phyloP scores from a whole-genome alignment of 164 flowering plant species.

The Chimonanthus salicifolius region DNA sequence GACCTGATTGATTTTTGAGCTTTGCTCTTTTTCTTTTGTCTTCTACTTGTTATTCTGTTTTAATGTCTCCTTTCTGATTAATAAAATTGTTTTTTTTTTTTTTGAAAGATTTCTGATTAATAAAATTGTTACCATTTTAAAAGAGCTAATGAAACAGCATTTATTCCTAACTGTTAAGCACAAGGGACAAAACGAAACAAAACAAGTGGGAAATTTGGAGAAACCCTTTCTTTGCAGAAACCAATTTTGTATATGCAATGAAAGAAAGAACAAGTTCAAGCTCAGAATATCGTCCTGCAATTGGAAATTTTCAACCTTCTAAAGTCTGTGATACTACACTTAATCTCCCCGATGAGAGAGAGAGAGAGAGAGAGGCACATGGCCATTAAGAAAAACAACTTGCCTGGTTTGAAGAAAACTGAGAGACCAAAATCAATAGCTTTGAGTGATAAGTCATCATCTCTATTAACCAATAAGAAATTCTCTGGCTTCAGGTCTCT shows the following conservation, averaged over 20 bases:
- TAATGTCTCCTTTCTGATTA: no score
- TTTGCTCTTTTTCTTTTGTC: background rate
- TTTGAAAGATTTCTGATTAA: no score
- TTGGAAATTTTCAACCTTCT: background rate
- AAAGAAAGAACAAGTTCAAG: background rate
- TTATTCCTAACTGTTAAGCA: background rate
- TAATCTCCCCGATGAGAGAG: no score
- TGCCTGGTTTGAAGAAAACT: constrained; percentile 57
- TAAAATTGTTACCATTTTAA: background rate
- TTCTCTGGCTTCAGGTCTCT: constrained; percentile 35
- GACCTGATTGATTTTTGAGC: no score
- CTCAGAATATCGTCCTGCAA: background rate
- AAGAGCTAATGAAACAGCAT: background rate
- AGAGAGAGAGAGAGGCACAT: no score
- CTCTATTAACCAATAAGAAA: constrained; percentile 33
- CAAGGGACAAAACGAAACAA: background rate
- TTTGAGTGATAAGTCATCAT: constrained; percentile 48
- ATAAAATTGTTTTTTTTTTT: no score
- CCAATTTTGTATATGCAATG: background rate
- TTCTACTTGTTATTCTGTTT: background rate
- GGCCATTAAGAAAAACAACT: background rate
- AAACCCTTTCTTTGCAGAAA: background rate
- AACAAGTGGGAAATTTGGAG: background rate
- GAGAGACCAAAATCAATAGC: constrained; percentile 59
- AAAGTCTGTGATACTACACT: background rate